A percentile compares a stretch with the other conserved stretches of the same genome.
Conservation (phyloP, 495 filamentous ascomycete genomes). For the Bacidia gigantensis region DNA sequence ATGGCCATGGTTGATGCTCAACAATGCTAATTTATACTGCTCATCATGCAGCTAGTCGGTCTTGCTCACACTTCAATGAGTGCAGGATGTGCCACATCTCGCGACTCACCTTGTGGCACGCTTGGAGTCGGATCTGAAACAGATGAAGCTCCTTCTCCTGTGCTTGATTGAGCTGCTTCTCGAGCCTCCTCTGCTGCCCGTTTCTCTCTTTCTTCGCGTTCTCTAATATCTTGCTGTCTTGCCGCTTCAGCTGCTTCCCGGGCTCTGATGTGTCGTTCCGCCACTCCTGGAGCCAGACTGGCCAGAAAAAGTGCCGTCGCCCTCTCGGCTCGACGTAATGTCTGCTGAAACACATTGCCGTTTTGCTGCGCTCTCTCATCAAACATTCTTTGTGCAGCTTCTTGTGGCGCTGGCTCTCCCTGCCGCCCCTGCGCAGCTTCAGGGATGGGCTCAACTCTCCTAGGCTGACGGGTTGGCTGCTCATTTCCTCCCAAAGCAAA, state of each 20-base stretch:
- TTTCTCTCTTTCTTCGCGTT: conserved; percentile 31
- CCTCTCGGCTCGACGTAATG: conserved; percentile 52
- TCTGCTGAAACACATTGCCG: conserved; percentile 39
- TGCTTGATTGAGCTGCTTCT: not conserved
- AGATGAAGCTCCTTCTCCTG: conserved; percentile 3
- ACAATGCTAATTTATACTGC: too few relatives aligned
- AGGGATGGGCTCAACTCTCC: conserved; percentile 16
- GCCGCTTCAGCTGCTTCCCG: conserved; percentile 48
- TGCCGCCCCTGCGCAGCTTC: conserved; percentile 9
- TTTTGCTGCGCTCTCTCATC: conserved; percentile 34
- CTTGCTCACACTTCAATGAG: conserved; percentile 9
- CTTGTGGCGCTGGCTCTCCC: conserved; percentile 33
- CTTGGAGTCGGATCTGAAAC: not conserved
- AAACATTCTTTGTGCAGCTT: conserved; percentile 41
- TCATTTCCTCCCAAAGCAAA: conserved; percentile 38
- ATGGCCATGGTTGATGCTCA: too few relatives aligned
- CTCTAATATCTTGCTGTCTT: conserved; percentile 34
- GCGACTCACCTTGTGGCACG: not conserved
- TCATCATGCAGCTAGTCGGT: too few relatives aligned
- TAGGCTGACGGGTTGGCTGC: conserved; percentile 18
- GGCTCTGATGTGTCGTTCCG: conserved; percentile 66
- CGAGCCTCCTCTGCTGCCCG: conserved; percentile 23
- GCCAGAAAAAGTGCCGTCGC: conserved; percentile 72
- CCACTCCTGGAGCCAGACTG: conserved; percentile 71
- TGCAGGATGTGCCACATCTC: conserved; percentile 5